phyloP scores from a whole-genome alignment of 2,329 filamentous ascomycete species.

The Chalara sp. region DNA sequence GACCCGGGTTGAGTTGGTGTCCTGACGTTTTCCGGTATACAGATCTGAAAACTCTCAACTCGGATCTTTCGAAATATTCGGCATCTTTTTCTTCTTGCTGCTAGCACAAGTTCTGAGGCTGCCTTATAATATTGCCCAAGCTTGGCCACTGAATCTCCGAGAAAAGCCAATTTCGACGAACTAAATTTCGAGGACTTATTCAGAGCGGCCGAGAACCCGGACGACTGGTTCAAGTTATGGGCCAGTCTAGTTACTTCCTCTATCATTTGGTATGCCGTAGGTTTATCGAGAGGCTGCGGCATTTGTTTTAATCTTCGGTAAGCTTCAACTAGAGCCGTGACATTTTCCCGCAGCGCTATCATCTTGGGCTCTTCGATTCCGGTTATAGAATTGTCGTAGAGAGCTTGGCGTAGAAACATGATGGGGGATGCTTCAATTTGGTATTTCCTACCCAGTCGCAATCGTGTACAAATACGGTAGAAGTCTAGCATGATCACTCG shows the following conservation, averaged over 20 bases:
- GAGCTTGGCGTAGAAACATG: background rate
- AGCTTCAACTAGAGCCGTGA: constrained; percentile 5
- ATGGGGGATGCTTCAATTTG: constrained; percentile 12
- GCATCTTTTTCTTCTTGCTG: constrained; percentile 15
- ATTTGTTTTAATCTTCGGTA: constrained; percentile 12
- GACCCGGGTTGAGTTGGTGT: background rate
- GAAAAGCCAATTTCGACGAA: constrained; percentile 5
- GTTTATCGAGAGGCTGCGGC: background rate
- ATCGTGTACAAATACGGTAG: constrained; percentile 16
- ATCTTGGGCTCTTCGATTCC: background rate
- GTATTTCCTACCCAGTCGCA: constrained; percentile 16
- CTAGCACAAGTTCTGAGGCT: constrained; percentile 19
- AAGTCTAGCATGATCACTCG: constrained; percentile 17
- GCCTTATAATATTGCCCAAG: constrained; percentile 25
- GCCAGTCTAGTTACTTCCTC: background rate
- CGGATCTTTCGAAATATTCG: constrained; percentile 19
- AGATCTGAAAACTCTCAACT: constrained; percentile 17
- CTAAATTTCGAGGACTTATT: constrained; percentile 4
- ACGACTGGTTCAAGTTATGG: background rate
- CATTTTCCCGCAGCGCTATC: background rate
- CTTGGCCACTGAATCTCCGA: constrained; percentile 24
- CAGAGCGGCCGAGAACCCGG: background rate
- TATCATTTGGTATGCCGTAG: background rate
- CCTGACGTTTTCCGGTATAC: constrained; percentile 1
- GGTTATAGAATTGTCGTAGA: background rate